Conservation (phyloP, 352 stramenopile genomes). For the Pelagophyceae sp. region DNA sequence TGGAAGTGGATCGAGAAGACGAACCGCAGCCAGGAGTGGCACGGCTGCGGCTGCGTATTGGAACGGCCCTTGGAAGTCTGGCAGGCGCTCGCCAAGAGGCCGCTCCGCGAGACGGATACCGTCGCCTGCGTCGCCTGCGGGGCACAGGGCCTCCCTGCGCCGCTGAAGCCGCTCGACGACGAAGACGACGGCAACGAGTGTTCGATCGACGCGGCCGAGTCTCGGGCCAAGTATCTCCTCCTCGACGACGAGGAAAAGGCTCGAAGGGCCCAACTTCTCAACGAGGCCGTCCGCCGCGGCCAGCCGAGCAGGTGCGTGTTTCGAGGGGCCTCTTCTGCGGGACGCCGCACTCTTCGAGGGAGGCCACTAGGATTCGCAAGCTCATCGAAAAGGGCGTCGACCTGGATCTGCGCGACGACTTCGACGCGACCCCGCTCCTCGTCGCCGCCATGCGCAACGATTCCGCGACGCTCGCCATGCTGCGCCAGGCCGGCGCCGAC, state of each 20-base stretch:
- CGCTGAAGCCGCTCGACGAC: not conserved
- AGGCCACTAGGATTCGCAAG: too few relatives aligned
- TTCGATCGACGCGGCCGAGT: not conserved
- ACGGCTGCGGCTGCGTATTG: conserved; percentile 17
- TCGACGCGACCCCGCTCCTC: not conserved
- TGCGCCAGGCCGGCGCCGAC: conserved; percentile 2
- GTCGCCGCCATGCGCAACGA: not conserved
- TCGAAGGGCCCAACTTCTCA: not conserved
- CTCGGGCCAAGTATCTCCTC: not conserved
- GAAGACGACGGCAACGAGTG: not conserved
- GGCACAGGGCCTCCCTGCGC: not conserved
- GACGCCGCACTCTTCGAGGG: too few relatives aligned
- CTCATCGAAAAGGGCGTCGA: not conserved
- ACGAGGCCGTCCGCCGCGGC: conserved; percentile 1
- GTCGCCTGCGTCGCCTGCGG: not conserved
- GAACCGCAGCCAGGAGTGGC: not conserved
- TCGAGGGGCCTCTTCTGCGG: too few relatives aligned
- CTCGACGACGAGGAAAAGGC: not conserved
- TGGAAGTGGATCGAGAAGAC: not conserved
- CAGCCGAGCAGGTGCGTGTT: not conserved
- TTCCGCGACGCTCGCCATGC: not conserved
- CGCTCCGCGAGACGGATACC: not conserved
- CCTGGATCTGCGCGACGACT: conserved; percentile 1
- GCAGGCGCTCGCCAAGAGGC: too few relatives aligned
- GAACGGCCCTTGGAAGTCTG: too few relatives aligned